Evolutionary conservation across 768 basidiomycete genomes (phyloP).

Genomic region (Atractiella rhizophila): DNA sequence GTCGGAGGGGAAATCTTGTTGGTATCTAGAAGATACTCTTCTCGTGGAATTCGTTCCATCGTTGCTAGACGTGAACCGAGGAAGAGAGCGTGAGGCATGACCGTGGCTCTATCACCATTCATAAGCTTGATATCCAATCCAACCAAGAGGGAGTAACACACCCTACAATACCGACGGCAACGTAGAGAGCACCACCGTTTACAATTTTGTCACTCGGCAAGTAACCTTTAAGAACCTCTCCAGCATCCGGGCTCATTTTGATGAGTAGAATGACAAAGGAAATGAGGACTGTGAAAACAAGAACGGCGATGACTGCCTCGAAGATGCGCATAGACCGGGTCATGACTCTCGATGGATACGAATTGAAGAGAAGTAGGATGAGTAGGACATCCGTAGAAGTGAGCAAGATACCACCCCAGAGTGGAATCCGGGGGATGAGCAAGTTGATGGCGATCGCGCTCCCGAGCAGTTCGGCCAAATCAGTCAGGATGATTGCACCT

Average conservation of each 20-base stretch:
- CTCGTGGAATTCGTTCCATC: slow-evolving; percentile 38
- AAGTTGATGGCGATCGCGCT: slow-evolving; percentile 57
- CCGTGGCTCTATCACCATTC: slow-evolving; percentile 55
- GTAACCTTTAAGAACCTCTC: slow-evolving; percentile 45
- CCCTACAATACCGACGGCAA: slow-evolving; percentile 18
- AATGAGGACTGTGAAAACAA: slow-evolving; percentile 38
- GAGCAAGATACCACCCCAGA: slow-evolving; percentile 46
- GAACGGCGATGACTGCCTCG: slow-evolving; percentile 14
- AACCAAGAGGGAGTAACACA: neutral
- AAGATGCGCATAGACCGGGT: slow-evolving; percentile 13
- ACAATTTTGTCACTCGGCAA: slow-evolving; percentile 18
- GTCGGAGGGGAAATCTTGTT: too few species aligned
- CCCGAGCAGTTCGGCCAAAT: slow-evolving; percentile 49
- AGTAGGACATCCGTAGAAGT: slow-evolving; percentile 44
- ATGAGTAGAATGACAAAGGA: slow-evolving; percentile 56
- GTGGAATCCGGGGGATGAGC: slow-evolving; percentile 39
- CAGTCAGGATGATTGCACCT: slow-evolving; percentile 18
- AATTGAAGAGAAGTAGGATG: slow-evolving; percentile 27
- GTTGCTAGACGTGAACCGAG: slow-evolving; percentile 65
- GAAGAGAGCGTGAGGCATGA: slow-evolving; percentile 85
- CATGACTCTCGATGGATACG: slow-evolving; percentile 13
- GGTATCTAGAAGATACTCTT: slow-evolving; percentile 13
- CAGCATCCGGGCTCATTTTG: slow-evolving; percentile 49
- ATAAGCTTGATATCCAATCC: slow-evolving; percentile 22
- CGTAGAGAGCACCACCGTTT: slow-evolving; percentile 21